Conservation (phyloP, 2,329 filamentous ascomycete species). For the Zasmidium angulare region DNA sequence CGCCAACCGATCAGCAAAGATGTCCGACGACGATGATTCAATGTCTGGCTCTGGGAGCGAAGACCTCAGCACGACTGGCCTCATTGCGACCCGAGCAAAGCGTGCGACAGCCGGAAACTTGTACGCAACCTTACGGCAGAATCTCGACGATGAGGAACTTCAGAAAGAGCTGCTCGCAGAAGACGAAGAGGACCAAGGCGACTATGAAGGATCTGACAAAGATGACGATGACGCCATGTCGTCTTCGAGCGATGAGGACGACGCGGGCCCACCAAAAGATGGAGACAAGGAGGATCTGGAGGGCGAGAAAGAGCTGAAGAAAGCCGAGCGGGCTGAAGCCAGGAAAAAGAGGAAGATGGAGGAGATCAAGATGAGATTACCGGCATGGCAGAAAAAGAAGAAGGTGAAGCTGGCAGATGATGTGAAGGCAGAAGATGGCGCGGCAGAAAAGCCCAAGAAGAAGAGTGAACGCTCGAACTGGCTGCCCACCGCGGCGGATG, state of each 20-base stretch:
- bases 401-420: slow-evolving; percentile 50
- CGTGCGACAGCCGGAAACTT: slow-evolving; percentile 82
- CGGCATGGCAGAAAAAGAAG: slow-evolving; percentile 66
- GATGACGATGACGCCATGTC: slow-evolving; percentile 75
- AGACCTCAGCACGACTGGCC: slow-evolving; percentile 43
- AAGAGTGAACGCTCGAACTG: slow-evolving; percentile 72
- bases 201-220: slow-evolving; percentile 41
- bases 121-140: slow-evolving; percentile 73
- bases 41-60: slow-evolving; percentile 24
- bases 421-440: slow-evolving; percentile 34
- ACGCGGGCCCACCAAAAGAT: slow-evolving; percentile 50
- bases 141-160: slow-evolving; percentile 46
- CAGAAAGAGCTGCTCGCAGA: slow-evolving; percentile 44
- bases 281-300: slow-evolving; percentile 67
- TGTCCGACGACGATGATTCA: slow-evolving; percentile 27
- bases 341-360: slow-evolving; percentile 80
- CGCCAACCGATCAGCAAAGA: slow-evolving; percentile 6
- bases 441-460: slow-evolving; percentile 51
- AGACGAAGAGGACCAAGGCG: slow-evolving; percentile 52
- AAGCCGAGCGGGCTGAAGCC: slow-evolving; percentile 68
- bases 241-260: slow-evolving; percentile 79
- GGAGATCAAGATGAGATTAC: slow-evolving; percentile 65
- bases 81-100: slow-evolving; percentile 71
- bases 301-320: slow-evolving; percentile 84
- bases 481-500: slow-evolving; percentile 64